These are phyloP conservation scores for Lepidopterella palustris DNA, from an alignment of 495 filamentous ascomycete species.

Conservation along the genomic window DNA sequence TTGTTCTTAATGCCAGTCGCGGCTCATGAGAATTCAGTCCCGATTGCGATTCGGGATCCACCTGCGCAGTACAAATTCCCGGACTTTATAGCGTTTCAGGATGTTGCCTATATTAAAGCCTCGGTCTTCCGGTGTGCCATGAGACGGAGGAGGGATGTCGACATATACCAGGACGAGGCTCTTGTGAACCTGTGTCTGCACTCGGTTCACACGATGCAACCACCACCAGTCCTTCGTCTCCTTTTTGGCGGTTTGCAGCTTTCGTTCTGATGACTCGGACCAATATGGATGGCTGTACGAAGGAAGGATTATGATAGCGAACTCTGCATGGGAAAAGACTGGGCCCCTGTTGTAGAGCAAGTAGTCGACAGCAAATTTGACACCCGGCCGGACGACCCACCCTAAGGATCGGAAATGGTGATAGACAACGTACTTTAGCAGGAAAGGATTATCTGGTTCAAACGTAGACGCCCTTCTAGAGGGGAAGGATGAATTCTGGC, in stretches of 20 bases:
- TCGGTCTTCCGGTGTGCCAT: neutral
- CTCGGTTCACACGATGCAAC: slow-evolving; percentile 85
- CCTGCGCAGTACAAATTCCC: slow-evolving; percentile 73
- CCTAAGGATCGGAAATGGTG: slow-evolving; percentile 95
- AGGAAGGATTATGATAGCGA: slow-evolving; percentile 76
- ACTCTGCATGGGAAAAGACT: slow-evolving; percentile 90
- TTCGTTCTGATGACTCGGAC: slow-evolving; percentile 46
- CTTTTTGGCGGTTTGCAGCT: slow-evolving; percentile 42
- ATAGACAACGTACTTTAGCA: slow-evolving; percentile 80
- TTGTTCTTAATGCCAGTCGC: slow-evolving; percentile 31
- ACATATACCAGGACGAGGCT: slow-evolving; percentile 82
- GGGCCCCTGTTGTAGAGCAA: slow-evolving; percentile 93
- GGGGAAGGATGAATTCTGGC: slow-evolving; percentile 37
- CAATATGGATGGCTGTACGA: slow-evolving; percentile 73
- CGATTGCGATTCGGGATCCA: slow-evolving; percentile 79
- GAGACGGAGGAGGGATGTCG: slow-evolving; percentile 70
- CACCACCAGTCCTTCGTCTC: slow-evolving; percentile 72
- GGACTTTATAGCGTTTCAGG: slow-evolving; percentile 65
- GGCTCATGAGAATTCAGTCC: slow-evolving; percentile 44
- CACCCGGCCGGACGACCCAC: slow-evolving; percentile 89
- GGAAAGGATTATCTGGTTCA: slow-evolving; percentile 72
- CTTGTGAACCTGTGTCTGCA: slow-evolving; percentile 85
- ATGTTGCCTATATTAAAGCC: slow-evolving; percentile 54
- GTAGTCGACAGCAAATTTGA: slow-evolving; percentile 93
- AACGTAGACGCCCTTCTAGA: slow-evolving; percentile 8